Evolutionary conservation across 768 basidiomycete species (phyloP).

Genomic region (Boletus fagicola): DNA sequence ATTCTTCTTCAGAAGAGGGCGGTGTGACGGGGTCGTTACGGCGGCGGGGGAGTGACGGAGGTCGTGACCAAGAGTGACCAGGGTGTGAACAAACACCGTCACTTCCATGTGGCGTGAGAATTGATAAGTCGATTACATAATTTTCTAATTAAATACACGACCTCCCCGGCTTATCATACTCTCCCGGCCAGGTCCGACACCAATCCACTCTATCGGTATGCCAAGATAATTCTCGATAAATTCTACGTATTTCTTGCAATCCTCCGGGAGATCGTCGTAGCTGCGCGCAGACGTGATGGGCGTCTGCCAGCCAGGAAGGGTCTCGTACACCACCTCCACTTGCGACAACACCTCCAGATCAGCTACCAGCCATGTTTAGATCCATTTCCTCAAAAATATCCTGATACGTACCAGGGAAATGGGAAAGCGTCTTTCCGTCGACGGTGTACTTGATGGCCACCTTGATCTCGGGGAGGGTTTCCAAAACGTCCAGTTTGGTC

Average conservation of each 20-base stretch:
- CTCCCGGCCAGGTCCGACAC: conserved; percentile 84
- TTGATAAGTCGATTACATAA: neutral
- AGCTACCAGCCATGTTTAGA: conserved; percentile 44
- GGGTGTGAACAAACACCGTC: conserved; percentile 22
- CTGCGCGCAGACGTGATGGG: conserved; percentile 62
- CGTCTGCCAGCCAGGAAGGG: conserved; percentile 87
- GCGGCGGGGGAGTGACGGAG: conserved; percentile 35
- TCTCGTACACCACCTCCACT: conserved; percentile 85
- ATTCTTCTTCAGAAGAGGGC: conserved; percentile 16
- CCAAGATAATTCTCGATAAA: conserved; percentile 78
- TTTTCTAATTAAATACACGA: conserved; percentile 22
- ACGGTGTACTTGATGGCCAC: conserved; percentile 77
- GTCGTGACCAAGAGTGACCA: conserved; percentile 35
- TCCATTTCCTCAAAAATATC: neutral
- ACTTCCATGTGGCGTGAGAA: conserved; percentile 29
- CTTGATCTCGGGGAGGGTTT: conserved; percentile 82
- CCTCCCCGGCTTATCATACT: conserved; percentile 54
- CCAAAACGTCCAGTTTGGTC: conserved; percentile 94
- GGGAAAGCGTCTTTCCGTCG: conserved; percentile 71
- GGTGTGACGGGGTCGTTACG: conserved; percentile 36
- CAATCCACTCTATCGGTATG: conserved; percentile 87
- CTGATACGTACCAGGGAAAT: conserved; percentile 76
- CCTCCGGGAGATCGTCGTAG: conserved; percentile 77
- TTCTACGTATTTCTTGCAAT: conserved; percentile 81
- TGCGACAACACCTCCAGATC: conserved; percentile 77